Conservation (phyloP, 768 basidiomycete species). For the Trichaptum fuscoviolaceum region DNA sequence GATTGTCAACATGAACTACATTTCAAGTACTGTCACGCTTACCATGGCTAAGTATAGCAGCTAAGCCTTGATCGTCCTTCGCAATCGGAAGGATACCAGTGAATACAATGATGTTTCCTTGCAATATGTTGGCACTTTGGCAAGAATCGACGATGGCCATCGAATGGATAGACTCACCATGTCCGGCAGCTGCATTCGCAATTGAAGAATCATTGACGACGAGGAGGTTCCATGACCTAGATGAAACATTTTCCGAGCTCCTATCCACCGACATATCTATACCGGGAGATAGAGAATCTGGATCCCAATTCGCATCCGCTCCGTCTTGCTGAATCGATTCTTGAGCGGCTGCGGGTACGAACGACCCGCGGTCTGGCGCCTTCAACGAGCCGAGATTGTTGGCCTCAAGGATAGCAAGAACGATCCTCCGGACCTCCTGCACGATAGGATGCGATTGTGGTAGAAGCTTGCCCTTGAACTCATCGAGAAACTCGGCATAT, state of each 20-base stretch:
- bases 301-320: constrained; percentile 25
- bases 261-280: constrained; percentile 5
- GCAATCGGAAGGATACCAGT: constrained; percentile 83
- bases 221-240: constrained; percentile 58
- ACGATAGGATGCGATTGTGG: constrained; percentile 63
- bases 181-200: constrained; percentile 74
- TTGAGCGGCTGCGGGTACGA: constrained; percentile 19
- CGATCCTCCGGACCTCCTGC: constrained; percentile 63
- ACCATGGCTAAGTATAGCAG: constrained; percentile 85
- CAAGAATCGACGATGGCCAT: neutral
- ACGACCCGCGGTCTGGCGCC: constrained; percentile 17
- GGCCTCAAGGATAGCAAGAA: constrained; percentile 59
- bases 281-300: constrained; percentile 19
- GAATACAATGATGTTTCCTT: constrained; percentile 79
- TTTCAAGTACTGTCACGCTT: constrained; percentile 14
- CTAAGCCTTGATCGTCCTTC: constrained; percentile 73
- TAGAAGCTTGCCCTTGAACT: constrained; percentile 53
- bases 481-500: constrained; percentile 39
- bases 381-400: constrained; percentile 67
- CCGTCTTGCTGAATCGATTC: constrained; percentile 22
- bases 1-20: constrained; percentile 5
- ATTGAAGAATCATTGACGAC: constrained; percentile 71
- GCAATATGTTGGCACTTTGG: neutral
- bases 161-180: constrained; percentile 38
- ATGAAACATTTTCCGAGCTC: constrained; percentile 17